These are phyloP conservation scores for Diaporthe aspalathi DNA, from an alignment of 2,329 filamentous ascomycete genomes.

Conservation along the genomic window DNA sequence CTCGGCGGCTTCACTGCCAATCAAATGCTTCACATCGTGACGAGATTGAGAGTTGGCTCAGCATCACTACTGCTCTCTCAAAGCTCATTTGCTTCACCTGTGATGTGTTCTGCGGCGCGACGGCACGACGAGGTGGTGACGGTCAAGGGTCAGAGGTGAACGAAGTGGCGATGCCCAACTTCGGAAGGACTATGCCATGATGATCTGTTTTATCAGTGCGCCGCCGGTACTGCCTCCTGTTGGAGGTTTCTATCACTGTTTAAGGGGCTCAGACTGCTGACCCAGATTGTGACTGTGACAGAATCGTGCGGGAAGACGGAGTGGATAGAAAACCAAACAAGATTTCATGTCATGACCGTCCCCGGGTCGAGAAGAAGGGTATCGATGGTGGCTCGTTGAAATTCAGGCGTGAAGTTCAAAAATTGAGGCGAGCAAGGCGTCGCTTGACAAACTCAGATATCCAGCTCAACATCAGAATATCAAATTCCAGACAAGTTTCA, in stretches of 20 bases:
- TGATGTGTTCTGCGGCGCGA: neutral
- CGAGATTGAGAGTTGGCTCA: neutral
- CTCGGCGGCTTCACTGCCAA: neutral
- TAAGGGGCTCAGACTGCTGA: neutral
- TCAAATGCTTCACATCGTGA: neutral
- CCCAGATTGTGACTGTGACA: neutral
- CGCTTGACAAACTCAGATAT: neutral
- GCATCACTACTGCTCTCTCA: neutral
- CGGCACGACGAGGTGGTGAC: neutral
- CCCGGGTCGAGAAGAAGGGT: neutral
- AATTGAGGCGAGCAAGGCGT: too few relatives aligned
- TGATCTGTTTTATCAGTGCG: slow-evolving; percentile 6
- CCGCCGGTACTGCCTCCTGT: neutral
- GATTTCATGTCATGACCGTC: neutral
- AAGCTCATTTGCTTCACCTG: neutral
- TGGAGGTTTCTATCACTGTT: neutral
- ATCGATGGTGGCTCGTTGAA: neutral
- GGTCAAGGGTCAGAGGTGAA: neutral
- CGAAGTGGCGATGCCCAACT: neutral
- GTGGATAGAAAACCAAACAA: neutral
- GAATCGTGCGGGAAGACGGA: neutral
- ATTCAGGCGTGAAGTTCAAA: neutral
- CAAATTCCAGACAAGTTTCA: too few relatives aligned
- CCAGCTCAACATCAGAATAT: too few relatives aligned
- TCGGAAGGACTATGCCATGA: neutral